Conservation (phyloP, 2,329 filamentous ascomycete genomes). For the Stagonosporopsis rhizophila region DNA sequence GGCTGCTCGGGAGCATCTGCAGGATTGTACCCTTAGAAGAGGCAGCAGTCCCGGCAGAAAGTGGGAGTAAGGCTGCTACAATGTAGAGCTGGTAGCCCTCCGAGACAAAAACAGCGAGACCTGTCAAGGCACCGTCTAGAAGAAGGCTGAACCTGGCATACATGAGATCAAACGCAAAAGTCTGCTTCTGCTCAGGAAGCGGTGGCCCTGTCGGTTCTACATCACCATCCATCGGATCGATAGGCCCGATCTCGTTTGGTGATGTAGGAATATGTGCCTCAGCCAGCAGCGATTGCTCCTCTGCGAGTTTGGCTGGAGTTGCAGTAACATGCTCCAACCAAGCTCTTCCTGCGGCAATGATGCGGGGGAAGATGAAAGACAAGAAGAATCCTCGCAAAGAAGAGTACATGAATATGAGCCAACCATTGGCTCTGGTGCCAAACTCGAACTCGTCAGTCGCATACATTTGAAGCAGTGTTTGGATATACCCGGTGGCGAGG, state of each 20-base stretch:
- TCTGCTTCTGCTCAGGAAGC: conserved; percentile 53
- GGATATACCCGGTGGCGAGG: conserved; percentile 72
- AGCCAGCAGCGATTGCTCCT: conserved; percentile 24
- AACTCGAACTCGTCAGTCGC: conserved; percentile 56
- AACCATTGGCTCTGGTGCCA: conserved; percentile 54
- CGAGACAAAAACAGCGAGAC: conserved; percentile 67
- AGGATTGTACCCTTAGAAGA: conserved; percentile 77
- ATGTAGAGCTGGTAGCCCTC: conserved; percentile 73
- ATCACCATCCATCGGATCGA: conserved; percentile 60
- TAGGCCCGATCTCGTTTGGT: conserved; percentile 41
- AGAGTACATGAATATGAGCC: conserved; percentile 55
- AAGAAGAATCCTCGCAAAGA: conserved; percentile 55
- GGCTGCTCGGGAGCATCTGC: conserved; percentile 69
- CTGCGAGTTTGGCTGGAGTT: conserved; percentile 11
- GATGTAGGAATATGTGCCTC: conserved; percentile 30
- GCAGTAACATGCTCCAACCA: conserved; percentile 47
- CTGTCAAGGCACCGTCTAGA: conserved; percentile 69
- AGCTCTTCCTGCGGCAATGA: conserved; percentile 52
- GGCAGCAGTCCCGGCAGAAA: conserved; percentile 72
- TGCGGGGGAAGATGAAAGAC: conserved; percentile 54
- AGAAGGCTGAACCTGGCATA: conserved; percentile 72
- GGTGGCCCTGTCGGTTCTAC: conserved; percentile 55
- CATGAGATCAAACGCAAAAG: conserved; percentile 69
- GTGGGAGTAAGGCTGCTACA: conserved; percentile 68
- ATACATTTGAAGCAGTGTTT: conserved; percentile 62